Base-by-base conservation (phyloP, 345 rosid genomes). In the Bruguiera sexangula region DNA sequence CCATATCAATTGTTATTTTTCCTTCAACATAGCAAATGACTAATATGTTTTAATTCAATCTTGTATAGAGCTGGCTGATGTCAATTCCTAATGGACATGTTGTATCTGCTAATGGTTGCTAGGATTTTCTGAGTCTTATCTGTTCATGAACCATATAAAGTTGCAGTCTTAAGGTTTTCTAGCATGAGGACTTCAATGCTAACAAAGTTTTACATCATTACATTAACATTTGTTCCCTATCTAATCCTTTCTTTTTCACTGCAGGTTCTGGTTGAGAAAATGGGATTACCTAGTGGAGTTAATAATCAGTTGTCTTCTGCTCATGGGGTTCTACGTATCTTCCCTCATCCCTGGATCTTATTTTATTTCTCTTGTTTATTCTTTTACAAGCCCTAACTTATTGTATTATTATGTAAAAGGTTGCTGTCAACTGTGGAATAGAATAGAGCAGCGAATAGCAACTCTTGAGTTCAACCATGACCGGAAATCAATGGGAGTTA, bases 401-500 rank as follows among this genome's bases (percentile, higher is more conserved):
- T 39, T 50, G 19, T 57, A 30, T 30, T 48, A 4, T 34, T 30
- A 19, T 68, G 31, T 55, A 11, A 11, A 73, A 95, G 99, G 91
- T 68, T 92, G 89, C 80, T 92, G 82, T 64, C 82, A 74, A 60
- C 58, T 70, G 34, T 95, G 97, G 99, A 87, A 71, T 75, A 75
- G 80, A 77, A 71, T 79, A 74, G 96, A 90, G 71, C 88, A 76
- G 58, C 85, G 97, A 67, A 83, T 88, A 83, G 99, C 98, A 55
- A 92, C 99, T 66, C 92, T 95, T 65, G 99, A 95, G 82, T 95
- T 95, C 39, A 96, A 95, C 65, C 96, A 84, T 8, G 96, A 86
- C 71, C 69, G 99, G 56, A 95, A 95, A 78, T 95, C 99, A 64
- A 95, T 95, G 99, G 99, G 99, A 71, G 96, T 92, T 58, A 89